phyloP scores from a whole-genome alignment of 1,139 yeast genomes.

The Candida anutae region DNA sequence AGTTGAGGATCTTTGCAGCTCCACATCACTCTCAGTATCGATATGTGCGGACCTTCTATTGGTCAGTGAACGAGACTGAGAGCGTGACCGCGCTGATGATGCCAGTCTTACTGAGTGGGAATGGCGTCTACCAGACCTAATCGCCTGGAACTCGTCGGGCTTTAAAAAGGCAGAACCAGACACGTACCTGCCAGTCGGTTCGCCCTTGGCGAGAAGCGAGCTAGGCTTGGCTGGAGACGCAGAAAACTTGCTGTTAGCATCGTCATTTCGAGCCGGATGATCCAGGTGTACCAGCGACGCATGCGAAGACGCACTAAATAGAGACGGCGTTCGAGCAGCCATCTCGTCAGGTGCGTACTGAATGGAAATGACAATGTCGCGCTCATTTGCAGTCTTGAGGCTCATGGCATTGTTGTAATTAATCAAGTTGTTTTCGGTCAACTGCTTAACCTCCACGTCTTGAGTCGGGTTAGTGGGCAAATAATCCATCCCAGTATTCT shows the following conservation, averaged over 20 bases:
- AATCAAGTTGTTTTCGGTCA: constrained; percentile 24
- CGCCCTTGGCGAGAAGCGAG: too few relatives aligned
- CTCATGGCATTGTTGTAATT: constrained; percentile 12
- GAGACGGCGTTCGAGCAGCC: constrained; percentile 36
- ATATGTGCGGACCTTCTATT: constrained; percentile 5
- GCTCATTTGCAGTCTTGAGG: constrained; percentile 9
- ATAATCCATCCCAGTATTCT: too few relatives aligned
- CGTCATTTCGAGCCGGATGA: constrained; percentile 17
- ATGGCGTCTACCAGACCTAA: constrained; percentile 26
- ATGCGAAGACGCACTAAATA: constrained; percentile 35
- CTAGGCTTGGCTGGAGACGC: constrained; percentile 1
- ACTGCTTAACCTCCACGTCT: constrained; percentile 7
- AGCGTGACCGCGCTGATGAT: constrained; percentile 1
- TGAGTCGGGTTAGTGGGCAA: too few relatives aligned
- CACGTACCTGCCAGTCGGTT: too few relatives aligned
- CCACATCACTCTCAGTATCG: neutral
- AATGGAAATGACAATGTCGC: constrained; percentile 20
- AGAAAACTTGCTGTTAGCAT: constrained; percentile 4
- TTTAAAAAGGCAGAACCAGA: constrained; percentile 19
- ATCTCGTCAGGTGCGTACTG: constrained; percentile 28
- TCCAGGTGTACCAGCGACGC: too few relatives aligned
- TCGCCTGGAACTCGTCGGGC: constrained; percentile 28
- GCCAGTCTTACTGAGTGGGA: constrained; percentile 17
- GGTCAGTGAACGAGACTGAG: constrained; percentile 11
- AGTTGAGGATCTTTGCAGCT: too few relatives aligned